Evolutionary conservation across 495 filamentous ascomycete genomes (phyloP), one percentile per base, ranked within the genome.

Genomic region (Penicillium riverlandense): DNA sequence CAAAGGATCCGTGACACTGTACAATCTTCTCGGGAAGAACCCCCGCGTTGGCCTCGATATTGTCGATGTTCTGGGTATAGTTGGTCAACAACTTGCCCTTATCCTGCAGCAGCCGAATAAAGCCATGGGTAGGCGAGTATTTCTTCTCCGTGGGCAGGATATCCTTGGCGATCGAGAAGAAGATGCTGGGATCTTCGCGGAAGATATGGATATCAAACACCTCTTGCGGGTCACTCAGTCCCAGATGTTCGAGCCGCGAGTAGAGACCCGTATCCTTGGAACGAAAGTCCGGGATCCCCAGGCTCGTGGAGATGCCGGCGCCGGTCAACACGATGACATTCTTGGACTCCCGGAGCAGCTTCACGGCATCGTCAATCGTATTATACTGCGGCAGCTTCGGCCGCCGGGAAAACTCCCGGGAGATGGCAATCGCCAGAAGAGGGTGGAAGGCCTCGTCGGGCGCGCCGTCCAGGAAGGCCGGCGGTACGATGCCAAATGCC

Each of bases 1-100:
- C 92, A 59, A 96, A 98, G 10, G 86, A 92, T 40, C 92, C 92
- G 52, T 98, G 92, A 58, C 92, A 97, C 61, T 98, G 92, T 14
- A 98, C 83, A 9, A 98, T 79, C 46, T 95, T 95, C 31, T 90
- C 84, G 0, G 80, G 73, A 6, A 63, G 57, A 38, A 98, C 90
- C 11, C 92, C 92, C 1, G 91, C 92, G 44, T 85, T 82, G 29
- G 78, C 79, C 59, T 98, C 92, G 38, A 98, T 84, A 54, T 97
- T 96, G 69, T 98, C 92, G 53, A 98, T 98, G 60, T 98, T 98
- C 62, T 98, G 92, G 2, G 91, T 94, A 67, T 96, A 98, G 65
- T 96, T 95, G 22, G 90, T 97, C 39, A 96, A 74, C 13, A 98
- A 79, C 57, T 95, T 95, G 14, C 80, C 82, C 60, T 90, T 88